Evolutionary conservation across 306 rosid species (phyloP).

Genomic region (Fragaria vesca): DNA sequence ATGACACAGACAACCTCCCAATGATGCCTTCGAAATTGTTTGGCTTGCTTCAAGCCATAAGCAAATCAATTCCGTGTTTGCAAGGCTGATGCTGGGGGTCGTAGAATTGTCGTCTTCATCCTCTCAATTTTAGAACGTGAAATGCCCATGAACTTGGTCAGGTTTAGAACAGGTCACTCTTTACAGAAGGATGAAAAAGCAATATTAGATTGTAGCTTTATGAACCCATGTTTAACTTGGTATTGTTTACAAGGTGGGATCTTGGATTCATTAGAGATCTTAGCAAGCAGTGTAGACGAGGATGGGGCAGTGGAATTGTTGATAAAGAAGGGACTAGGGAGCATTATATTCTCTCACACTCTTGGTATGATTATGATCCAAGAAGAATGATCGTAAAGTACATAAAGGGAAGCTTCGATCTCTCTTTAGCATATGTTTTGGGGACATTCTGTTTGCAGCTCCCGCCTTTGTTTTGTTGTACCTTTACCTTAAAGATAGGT

Average conservation of each 20-base stretch:
- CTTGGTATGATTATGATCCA: conserved; percentile 41
- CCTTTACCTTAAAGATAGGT: conserved; percentile 17
- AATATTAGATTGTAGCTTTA: background rate
- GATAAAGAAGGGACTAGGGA: conserved; percentile 33
- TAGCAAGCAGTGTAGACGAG: background rate
- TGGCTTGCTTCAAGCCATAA: background rate
- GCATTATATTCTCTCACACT: conserved; percentile 50
- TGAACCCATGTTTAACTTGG: background rate
- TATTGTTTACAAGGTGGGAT: background rate
- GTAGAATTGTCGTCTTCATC: background rate
- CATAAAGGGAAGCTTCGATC: conserved; percentile 41
- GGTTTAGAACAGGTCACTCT: background rate
- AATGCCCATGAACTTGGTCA: background rate
- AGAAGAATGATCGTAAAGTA: conserved; percentile 46
- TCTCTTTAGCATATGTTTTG: conserved; percentile 55
- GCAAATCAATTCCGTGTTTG: background rate
- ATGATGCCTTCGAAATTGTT: too few relatives aligned
- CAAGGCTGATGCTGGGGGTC: background rate
- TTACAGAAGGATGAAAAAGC: background rate
- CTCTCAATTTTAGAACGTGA: background rate
- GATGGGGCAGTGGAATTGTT: conserved; percentile 7
- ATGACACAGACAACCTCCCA: background rate
- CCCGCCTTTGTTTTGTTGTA: conserved; percentile 38
- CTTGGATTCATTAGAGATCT: background rate
- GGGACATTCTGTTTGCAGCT: conserved; percentile 74